Evolutionary conservation across 2,329 filamentous ascomycete species (phyloP), one percentile per base, ranked within the genome.

Genomic region (Beauveria sp.): DNA sequence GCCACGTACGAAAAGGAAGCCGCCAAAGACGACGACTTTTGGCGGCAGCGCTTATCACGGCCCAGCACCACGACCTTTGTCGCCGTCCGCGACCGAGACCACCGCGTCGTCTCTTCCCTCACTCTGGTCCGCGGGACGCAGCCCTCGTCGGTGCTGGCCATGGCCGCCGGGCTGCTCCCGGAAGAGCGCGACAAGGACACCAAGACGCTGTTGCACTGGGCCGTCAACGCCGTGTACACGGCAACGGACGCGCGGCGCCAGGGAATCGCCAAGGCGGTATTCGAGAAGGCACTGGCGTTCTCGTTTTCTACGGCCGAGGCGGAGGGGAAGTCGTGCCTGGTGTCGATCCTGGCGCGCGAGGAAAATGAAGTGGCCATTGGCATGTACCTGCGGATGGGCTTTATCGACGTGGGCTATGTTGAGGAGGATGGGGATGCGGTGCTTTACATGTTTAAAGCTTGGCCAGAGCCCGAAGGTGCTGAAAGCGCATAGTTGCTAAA

Each of bases 371-470:
- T 51, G 1, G 60, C 60, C 18, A 43, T 61, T 22, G 52, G 43
- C 16, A 61, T 61, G 52, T 61, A 61, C 12, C 16, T 24, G n/a
- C 46, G 49, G 18, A 31, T 56, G 31, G 60, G 60, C 12, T 61
- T 61, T 16, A 12, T 40, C 22, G 34, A 40, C 24, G 4, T 57
- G 52, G 26, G 46, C 45, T 50, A 51, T 8, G 46, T 34, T 9
- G 20, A 72, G 43, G 43, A 51, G 5, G 24, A 62, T 22, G 31
- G 53, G n/a, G 34, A 64, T 26, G 31, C 24, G 50, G 45, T 58
- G 45, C 22, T 62, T 34, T 51, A 57, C 34, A 49, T 57, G 52
- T 57, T 48, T 28, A 55, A 22, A 46, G 50, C 14, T 3, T 20
- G 53, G 14, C 10, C 34, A 42, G 46, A 31, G 31, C 5, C n/a